Evolutionary conservation across 1,139 yeast genomes (phyloP).

Genomic region (Komagataea norvegica): DNA sequence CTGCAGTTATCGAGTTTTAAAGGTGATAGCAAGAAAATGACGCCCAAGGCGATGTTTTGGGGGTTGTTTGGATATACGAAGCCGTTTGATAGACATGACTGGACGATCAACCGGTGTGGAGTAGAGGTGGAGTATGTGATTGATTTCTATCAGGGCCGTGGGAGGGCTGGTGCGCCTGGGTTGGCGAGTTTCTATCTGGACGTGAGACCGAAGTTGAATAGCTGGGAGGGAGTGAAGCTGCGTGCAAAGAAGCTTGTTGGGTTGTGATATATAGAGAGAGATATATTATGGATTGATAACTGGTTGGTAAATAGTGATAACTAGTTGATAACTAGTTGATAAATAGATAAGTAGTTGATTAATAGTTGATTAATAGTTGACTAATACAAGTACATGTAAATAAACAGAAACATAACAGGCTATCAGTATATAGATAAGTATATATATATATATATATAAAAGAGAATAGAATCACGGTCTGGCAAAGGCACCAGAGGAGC

Average conservation of each 20-base stretch:
- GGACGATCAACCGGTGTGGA: constrained; percentile 91
- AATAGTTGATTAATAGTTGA: no score
- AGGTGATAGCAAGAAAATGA: constrained; percentile 79
- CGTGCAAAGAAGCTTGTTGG: constrained; percentile 61
- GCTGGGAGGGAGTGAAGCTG: constrained; percentile 72
- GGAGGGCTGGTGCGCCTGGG: constrained; percentile 39
- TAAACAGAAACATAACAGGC: no score
- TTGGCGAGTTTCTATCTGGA: constrained; percentile 72
- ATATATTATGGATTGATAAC: constrained; percentile 3
- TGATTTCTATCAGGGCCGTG: constrained; percentile 76
- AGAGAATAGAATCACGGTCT: no score
- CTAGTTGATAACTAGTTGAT: no score
- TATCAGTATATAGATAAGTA: no score
- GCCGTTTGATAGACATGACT: constrained; percentile 96
- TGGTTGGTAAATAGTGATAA: no score
- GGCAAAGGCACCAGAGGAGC: constrained; percentile 43
- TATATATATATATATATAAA: no score
- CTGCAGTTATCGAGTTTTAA: constrained; percentile 79
- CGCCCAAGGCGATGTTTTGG: constrained; percentile 86
- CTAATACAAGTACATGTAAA: no score
- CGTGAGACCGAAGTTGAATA: constrained; percentile 85
- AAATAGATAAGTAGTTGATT: constrained; percentile 1
- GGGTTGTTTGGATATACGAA: constrained; percentile 58
- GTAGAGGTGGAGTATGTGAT: constrained; percentile 81
- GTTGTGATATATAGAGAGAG: constrained; percentile 22